phyloP scores from a whole-genome alignment of 352 stramenopile genomes.

The Phytopythium chamaehyphon region DNA sequence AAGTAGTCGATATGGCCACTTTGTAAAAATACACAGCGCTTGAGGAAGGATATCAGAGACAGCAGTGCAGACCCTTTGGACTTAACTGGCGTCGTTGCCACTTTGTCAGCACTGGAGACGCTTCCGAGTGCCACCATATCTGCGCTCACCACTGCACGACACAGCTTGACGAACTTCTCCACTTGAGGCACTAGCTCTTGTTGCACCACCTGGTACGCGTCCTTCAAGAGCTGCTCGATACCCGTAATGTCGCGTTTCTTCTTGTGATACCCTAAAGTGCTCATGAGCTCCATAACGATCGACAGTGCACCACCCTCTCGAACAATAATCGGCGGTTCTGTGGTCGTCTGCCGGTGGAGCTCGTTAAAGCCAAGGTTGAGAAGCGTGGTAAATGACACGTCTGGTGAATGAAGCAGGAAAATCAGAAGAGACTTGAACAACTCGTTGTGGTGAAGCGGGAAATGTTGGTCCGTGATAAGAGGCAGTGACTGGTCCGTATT shows the following conservation, averaged over 20 bases:
- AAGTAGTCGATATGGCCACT: slow-evolving; percentile 60
- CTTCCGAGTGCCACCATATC: slow-evolving; percentile 39
- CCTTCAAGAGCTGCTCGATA: slow-evolving; percentile 59
- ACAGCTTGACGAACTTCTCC: slow-evolving; percentile 76
- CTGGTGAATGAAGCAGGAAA: slow-evolving; percentile 50
- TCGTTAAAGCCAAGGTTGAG: slow-evolving; percentile 79
- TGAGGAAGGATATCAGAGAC: slow-evolving; percentile 79
- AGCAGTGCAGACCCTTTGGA: slow-evolving; percentile 66
- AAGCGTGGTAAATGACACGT: slow-evolving; percentile 74
- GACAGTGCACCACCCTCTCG: slow-evolving; percentile 80
- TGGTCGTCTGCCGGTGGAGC: slow-evolving; percentile 62
- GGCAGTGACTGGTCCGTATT: slow-evolving; percentile 79
- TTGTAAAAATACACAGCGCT: slow-evolving; percentile 80
- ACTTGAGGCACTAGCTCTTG: slow-evolving; percentile 56
- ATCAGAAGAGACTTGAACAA: slow-evolving; percentile 76
- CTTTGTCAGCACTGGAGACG: slow-evolving; percentile 41
- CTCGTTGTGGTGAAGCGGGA: slow-evolving; percentile 73
- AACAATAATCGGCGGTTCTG: slow-evolving; percentile 55
- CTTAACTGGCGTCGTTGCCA: slow-evolving; percentile 41
- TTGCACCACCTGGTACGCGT: slow-evolving; percentile 40
- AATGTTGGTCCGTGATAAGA: slow-evolving; percentile 83
- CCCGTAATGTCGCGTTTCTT: slow-evolving; percentile 73
- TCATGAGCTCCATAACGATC: slow-evolving; percentile 86
- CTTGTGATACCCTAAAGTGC: slow-evolving; percentile 80
- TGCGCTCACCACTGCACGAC: slow-evolving; percentile 52